Conservation (phyloP, 495 filamentous ascomycete genomes). For the Clohesyomyces aquaticus region DNA sequence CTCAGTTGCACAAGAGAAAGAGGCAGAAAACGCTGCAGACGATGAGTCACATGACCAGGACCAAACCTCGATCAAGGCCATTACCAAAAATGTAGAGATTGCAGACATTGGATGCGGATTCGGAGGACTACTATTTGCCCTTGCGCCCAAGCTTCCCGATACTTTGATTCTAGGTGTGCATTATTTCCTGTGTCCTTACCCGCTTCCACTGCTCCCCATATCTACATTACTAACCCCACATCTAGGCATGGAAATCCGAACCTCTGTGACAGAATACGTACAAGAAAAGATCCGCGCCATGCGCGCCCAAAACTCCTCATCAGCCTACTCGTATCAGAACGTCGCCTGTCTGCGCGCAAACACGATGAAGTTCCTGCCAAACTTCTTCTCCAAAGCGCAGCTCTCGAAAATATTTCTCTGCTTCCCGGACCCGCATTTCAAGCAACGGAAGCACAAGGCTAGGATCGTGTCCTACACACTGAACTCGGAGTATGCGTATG, state of each 20-base stretch:
- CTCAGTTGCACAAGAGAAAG: conserved; percentile 40
- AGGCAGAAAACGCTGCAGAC: conserved; percentile 13
- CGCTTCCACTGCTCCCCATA: neutral
- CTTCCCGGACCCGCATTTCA: conserved; percentile 98
- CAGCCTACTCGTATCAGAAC: conserved; percentile 71
- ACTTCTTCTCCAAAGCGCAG: conserved; percentile 79
- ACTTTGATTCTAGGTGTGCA: conserved; percentile 78
- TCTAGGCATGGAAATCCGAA: conserved; percentile 82
- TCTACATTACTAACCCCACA: conserved; percentile 15
- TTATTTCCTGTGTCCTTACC: conserved; percentile 10
- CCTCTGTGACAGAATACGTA: conserved; percentile 85
- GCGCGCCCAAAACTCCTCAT: conserved; percentile 58
- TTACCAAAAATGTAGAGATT: conserved; percentile 78
- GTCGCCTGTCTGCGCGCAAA: conserved; percentile 85
- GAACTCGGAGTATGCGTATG: conserved; percentile 91
- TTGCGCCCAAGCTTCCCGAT: conserved; percentile 78
- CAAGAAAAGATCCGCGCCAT: conserved; percentile 82
- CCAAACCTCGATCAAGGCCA: conserved; percentile 40
- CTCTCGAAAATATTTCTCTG: conserved; percentile 92
- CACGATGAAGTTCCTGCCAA: conserved; percentile 97
- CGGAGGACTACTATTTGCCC: conserved; percentile 84
- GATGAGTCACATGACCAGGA: conserved; percentile 35
- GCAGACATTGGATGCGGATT: conserved; percentile 98
- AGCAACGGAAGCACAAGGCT: conserved; percentile 94
- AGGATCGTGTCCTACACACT: conserved; percentile 87